Evolutionary conservation across 306 rosid species (phyloP), one percentile per base, ranked within the genome.

Genomic region (Nissolia schottii): DNA sequence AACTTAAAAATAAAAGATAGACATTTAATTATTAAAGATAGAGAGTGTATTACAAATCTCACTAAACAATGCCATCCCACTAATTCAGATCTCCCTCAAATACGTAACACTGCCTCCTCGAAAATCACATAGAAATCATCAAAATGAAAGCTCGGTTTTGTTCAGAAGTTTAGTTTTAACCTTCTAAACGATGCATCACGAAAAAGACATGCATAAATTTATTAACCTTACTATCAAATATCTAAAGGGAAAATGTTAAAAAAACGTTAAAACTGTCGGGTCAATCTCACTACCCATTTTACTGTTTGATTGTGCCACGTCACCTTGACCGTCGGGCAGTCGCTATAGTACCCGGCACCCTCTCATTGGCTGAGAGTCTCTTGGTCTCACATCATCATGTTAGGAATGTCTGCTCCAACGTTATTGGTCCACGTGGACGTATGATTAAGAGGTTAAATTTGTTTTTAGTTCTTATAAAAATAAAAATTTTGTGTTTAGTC

Each of bases 121-220:
- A 49, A 18, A 12, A 9, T 29, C 22, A 27, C 82, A 80, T 87
- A 40, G 92, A 79, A 87, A 85, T 83, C 84, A 89, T 81, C 88
- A 80, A 69, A 74, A 19, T 58, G 92, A 89, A 89, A 87, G 92
- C 84, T 81, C 73, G 24, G 87, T 67, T 78, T 63, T 55, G 80
- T 77, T 67, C 43, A 64, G 70, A 70, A 55, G 75, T 63, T 56
- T 43, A 56, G 31, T 56, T 81, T 78, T 73, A 79, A 74, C 84
- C 29, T 49, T n/a, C n/a, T 43, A 49, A 46, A 49, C 19, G 50
- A 41, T 14, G 43, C 77, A 69, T 32, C 14, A 38, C 25, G 63
- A 78, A 38, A 59, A 77, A 34, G 74, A 74, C 56, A 13, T 28
- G 12, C 31, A 66, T 45, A 64, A 45, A 45, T 15, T n/a, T 7